phyloP scores from a whole-genome alignment of 2,329 filamentous ascomycete species.

The Xylariaceae sp. region DNA sequence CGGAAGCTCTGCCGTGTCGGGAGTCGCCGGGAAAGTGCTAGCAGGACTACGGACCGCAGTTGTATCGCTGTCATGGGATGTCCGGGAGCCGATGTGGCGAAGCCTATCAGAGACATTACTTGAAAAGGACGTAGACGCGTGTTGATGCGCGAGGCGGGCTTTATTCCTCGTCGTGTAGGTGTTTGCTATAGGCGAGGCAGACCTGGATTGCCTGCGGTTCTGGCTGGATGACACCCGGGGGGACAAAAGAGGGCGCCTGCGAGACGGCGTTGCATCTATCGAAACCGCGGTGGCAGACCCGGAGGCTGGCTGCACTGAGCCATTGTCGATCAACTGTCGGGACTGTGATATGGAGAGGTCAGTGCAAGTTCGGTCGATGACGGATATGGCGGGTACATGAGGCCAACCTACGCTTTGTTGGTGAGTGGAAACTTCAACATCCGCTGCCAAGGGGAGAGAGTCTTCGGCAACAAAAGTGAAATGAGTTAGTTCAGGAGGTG shows the following conservation, averaged over 20 bases:
- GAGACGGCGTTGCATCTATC: too few relatives aligned
- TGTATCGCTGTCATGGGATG: conserved; percentile 27
- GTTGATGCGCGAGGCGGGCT: conserved; percentile 24
- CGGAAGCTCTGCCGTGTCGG: conserved; percentile 48
- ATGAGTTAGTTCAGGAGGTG: conserved; percentile 70
- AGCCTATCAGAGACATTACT: conserved; percentile 35
- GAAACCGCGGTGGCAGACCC: too few relatives aligned
- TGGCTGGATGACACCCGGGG: conserved; percentile 29
- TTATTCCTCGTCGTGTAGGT: conserved; percentile 29
- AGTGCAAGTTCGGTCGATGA: too few relatives aligned
- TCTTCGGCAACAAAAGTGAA: conserved; percentile 68
- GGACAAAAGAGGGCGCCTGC: conserved; percentile 20
- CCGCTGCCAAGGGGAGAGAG: conserved; percentile 39
- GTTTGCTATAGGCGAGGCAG: conserved; percentile 31
- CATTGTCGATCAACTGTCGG: conserved; percentile 21
- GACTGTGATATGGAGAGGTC: conserved; percentile 23
- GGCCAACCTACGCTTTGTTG: conserved; percentile 22
- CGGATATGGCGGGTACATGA: not conserved
- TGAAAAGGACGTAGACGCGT: conserved; percentile 26
- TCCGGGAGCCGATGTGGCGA: conserved; percentile 33
- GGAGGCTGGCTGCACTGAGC: conserved; percentile 23
- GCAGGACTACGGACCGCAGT: conserved; percentile 17
- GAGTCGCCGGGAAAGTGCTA: conserved; percentile 45
- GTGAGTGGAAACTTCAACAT: conserved; percentile 13
- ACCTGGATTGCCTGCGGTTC: conserved; percentile 30